A percentile compares a stretch with the other conserved stretches of the same genome.
These are phyloP conservation scores for Ceratobasidium theobromae DNA, from an alignment of 1,284 basidiomycete genomes.

Conservation along the genomic window DNA sequence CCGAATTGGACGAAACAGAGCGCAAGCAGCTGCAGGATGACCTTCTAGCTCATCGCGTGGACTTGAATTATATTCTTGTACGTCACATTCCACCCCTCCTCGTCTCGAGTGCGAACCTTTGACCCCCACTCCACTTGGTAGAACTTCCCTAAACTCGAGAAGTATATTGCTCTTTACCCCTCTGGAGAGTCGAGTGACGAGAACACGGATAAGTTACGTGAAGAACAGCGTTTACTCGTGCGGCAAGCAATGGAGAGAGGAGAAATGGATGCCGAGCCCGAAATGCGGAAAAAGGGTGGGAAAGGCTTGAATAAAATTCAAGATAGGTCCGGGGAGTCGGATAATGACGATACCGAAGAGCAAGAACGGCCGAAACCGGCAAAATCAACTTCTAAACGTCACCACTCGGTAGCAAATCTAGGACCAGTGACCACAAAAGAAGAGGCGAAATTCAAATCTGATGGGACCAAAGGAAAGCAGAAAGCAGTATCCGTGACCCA, in stretches of 20 bases:
- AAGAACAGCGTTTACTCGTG: constrained; percentile 64
- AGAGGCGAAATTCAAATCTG: constrained; percentile 11
- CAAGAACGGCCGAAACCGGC: constrained; percentile 25
- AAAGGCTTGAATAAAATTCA: constrained; percentile 26
- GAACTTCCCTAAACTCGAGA: constrained; percentile 79
- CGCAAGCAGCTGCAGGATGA: constrained; percentile 50
- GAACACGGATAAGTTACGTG: constrained; percentile 54
- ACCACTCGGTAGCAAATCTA: not conserved
- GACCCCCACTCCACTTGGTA: constrained; percentile 40
- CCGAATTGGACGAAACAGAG: constrained; percentile 44
- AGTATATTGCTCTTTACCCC: constrained; percentile 85
- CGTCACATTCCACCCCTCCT: constrained; percentile 39
- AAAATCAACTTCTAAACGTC: not conserved
- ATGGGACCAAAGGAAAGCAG: constrained; percentile 16
- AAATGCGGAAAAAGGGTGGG: constrained; percentile 44
- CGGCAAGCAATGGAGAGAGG: constrained; percentile 63
- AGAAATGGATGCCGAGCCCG: constrained; percentile 62
- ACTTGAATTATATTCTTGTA: constrained; percentile 84
- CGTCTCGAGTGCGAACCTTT: not conserved
- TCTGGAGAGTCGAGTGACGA: constrained; percentile 43
- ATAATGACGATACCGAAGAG: constrained; percentile 37
- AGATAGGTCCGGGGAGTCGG: constrained; percentile 2
- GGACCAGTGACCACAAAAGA: not conserved
- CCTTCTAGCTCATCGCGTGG: constrained; percentile 65
- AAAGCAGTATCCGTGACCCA: not conserved